Percentiles rank a stretch among this genome's conserved stretches.
Evolutionary conservation across 1,284 basidiomycete genomes (phyloP).

Genomic region (Chalciporus sp.): DNA sequence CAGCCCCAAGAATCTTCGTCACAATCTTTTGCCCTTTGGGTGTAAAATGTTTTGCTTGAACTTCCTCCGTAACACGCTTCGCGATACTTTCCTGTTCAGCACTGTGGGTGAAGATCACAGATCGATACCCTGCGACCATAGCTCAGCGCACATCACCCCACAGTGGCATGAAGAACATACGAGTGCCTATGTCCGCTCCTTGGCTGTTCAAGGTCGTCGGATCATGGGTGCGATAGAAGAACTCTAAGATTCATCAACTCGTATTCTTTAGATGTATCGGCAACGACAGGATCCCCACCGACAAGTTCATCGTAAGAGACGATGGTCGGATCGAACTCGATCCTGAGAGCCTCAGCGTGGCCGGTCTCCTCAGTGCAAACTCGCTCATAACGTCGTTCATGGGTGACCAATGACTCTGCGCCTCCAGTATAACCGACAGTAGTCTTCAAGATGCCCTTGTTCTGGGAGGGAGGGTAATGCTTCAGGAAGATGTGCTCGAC

Average conservation of each 20-base stretch:
- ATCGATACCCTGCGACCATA: conserved; percentile 78
- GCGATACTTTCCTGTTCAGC: conserved; percentile 79
- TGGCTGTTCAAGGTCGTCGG: conserved; percentile 84
- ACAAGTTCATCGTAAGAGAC: conserved; percentile 85
- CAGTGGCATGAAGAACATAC: conserved; percentile 44
- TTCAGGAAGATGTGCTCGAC: conserved; percentile 87
- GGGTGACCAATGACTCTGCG: conserved; percentile 54
- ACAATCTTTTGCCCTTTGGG: conserved; percentile 77
- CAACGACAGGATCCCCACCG: conserved; percentile 43
- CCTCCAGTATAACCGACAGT: conserved; percentile 86
- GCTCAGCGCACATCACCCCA: not conserved
- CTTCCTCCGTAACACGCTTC: conserved; percentile 78
- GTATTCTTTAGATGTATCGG: too few species aligned
- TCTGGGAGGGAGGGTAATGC: conserved; percentile 68
- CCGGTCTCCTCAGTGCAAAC: conserved; percentile 85
- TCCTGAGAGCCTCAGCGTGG: conserved; percentile 88
- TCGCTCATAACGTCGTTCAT: conserved; percentile 67
- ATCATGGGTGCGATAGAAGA: conserved; percentile 95
- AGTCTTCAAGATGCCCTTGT: conserved; percentile 72
- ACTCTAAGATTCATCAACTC: conserved; percentile 52
- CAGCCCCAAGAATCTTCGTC: conserved; percentile 70
- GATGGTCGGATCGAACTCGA: conserved; percentile 82
- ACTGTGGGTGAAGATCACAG: conserved; percentile 85
- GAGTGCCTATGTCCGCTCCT: conserved; percentile 76
- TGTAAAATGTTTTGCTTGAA: conserved; percentile 84